Conservation (phyloP, 1,284 basidiomycete genomes). For the Clitocybe nebularis region DNA sequence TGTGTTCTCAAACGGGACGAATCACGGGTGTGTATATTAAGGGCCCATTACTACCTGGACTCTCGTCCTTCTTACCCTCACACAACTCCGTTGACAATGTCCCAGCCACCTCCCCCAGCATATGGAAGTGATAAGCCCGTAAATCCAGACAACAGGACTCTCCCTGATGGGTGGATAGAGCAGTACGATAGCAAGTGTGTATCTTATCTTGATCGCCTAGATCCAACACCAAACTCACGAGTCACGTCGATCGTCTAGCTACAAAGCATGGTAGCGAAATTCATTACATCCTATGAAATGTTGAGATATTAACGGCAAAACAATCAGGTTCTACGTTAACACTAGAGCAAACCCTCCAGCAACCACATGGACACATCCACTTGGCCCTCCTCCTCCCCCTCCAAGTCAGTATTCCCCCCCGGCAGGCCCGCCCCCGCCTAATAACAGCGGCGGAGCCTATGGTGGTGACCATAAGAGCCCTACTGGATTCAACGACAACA, state of each 20-base stretch:
- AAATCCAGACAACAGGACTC: constrained; percentile 62
- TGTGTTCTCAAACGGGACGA: constrained; percentile 20
- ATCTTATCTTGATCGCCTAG: constrained; percentile 19
- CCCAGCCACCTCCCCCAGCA: constrained; percentile 42
- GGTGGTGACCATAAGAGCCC: too few relatives aligned
- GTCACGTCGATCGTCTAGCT: too few relatives aligned
- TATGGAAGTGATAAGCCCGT: constrained; percentile 19
- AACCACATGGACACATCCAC: constrained; percentile 18
- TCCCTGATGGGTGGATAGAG: constrained; percentile 67
- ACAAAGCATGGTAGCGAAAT: constrained; percentile 58
- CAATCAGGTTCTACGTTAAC: constrained; percentile 33
- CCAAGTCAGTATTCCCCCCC: constrained; percentile 13
- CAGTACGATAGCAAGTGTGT: constrained; percentile 68
- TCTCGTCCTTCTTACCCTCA: constrained; percentile 8
- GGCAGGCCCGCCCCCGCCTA: constrained; percentile 13
- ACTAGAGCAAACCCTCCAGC: constrained; percentile 17
- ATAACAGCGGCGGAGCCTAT: constrained; percentile 1
- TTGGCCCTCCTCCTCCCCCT: constrained; percentile 14
- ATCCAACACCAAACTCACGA: constrained; percentile 19
- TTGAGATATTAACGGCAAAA: constrained; percentile 65
- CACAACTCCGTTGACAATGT: constrained; percentile 40
- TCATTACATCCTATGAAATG: constrained; percentile 40
- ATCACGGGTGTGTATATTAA: background rate
- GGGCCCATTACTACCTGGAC: background rate
- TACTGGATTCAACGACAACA: constrained; percentile 2